Conservation (phyloP, 2,329 filamentous ascomycete genomes). For the Fusarium goolgardi region DNA sequence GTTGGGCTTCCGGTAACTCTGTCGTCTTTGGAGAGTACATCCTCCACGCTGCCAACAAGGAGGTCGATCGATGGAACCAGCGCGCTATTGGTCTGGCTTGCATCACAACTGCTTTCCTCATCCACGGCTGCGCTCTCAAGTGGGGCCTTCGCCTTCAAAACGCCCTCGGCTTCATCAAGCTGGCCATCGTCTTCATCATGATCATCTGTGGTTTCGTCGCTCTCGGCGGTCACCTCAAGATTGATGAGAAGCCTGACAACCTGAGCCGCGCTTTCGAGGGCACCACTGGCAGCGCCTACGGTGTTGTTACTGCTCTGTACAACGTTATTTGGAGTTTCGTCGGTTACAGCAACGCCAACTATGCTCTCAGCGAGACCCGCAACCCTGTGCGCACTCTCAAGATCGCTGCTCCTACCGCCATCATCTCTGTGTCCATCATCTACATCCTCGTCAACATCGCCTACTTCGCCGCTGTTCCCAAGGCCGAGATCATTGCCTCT, state of each 20-base stretch:
- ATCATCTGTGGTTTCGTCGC: constrained; percentile 71
- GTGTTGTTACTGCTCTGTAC: constrained; percentile 75
- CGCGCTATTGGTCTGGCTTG: constrained; percentile 74
- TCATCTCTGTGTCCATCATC: constrained; percentile 67
- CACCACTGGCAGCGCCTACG: constrained; percentile 73
- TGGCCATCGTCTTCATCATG: constrained; percentile 73
- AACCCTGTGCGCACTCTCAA: constrained; percentile 73
- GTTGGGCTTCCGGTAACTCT: constrained; percentile 74
- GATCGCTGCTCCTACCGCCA: constrained; percentile 71
- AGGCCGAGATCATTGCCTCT: constrained; percentile 63
- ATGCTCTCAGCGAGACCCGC: constrained; percentile 72
- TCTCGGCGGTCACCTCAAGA: constrained; percentile 69
- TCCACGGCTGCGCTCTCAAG: constrained; percentile 72
- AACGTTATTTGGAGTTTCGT: constrained; percentile 79
- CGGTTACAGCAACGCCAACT: constrained; percentile 76
- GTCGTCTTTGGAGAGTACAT: constrained; percentile 79
- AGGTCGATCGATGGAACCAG: constrained; percentile 75
- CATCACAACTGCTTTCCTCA: constrained; percentile 72
- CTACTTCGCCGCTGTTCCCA: constrained; percentile 71
- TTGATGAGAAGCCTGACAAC: constrained; percentile 70
- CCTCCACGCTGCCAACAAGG: constrained; percentile 70
- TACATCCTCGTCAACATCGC: constrained; percentile 76
- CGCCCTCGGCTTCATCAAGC: constrained; percentile 72
- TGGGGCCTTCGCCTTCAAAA: constrained; percentile 77
- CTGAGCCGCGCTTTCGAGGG: constrained; percentile 73